Percentiles rank a stretch among this genome's conserved stretches.
phyloP scores from a whole-genome alignment of 768 basidiomycete species.

The Termitomyces sp. region DNA sequence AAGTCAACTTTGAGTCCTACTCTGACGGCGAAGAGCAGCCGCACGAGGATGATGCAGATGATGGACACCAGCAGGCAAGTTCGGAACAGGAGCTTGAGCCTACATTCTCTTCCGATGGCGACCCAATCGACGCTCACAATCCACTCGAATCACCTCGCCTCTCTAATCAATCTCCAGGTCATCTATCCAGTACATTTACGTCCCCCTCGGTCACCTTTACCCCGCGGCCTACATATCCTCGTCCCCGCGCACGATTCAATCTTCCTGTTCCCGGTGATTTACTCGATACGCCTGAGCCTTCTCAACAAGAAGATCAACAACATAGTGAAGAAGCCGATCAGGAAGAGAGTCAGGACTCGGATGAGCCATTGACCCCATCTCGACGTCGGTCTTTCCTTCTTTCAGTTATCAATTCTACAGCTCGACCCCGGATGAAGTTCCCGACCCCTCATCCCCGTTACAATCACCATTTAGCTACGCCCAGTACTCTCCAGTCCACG shows the following conservation, averaged over 20 bases:
- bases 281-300: conserved; percentile 34
- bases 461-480: conserved; percentile 31
- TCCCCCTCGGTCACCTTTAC: conserved; percentile 67
- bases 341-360: conserved; percentile 25
- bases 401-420: conserved; percentile 79
- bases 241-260: conserved; percentile 61
- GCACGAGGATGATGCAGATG: conserved; percentile 17
- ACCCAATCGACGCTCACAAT: conserved; percentile 33
- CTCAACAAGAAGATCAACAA: conserved; percentile 21
- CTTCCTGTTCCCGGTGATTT: conserved; percentile 44
- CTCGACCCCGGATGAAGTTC: conserved; percentile 67
- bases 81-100: conserved; percentile 44
- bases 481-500: conserved; percentile 33
- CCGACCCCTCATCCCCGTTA: conserved; percentile 60
- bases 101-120: conserved; percentile 73
- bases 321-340: conserved; percentile 21
- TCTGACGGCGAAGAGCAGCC: conserved; percentile 11
- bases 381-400: conserved; percentile 81
- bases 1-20: conserved; percentile 19
- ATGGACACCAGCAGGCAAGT: conserved; percentile 17
- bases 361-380: conserved; percentile 62
- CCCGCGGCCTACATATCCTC: conserved; percentile 67
- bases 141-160: conserved; percentile 25
- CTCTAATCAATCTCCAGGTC: conserved; percentile 34
- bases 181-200: conserved; percentile 42